Evolutionary conservation across 768 basidiomycete species (phyloP).

Genomic region (Suillus placidus): DNA sequence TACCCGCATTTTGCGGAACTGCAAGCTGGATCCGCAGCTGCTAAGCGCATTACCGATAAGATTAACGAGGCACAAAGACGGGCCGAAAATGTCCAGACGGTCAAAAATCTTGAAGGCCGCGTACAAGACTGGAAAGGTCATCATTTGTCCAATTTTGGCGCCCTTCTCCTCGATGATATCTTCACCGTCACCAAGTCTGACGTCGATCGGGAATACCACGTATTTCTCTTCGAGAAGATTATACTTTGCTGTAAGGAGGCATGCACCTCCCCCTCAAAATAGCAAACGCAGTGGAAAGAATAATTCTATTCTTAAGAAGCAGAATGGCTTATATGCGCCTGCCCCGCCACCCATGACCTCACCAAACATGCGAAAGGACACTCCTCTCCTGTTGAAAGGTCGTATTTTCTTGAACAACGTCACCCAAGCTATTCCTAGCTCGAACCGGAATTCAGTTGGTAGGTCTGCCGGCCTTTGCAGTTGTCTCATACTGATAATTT

Average conservation of each 20-base stretch:
- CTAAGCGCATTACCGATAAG: slow-evolving; percentile 91
- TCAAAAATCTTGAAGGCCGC: slow-evolving; percentile 79
- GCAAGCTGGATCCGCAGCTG: slow-evolving; percentile 78
- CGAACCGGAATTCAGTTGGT: slow-evolving; percentile 64
- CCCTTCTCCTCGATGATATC: slow-evolving; percentile 91
- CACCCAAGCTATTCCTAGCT: slow-evolving; percentile 70
- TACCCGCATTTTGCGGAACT: slow-evolving; percentile 82
- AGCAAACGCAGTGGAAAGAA: slow-evolving; percentile 78
- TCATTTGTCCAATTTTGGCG: slow-evolving; percentile 91
- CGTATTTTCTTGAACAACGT: slow-evolving; percentile 98
- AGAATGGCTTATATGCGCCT: slow-evolving; percentile 48
- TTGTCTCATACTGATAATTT: slow-evolving; percentile 4
- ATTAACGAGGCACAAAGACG: slow-evolving; percentile 95
- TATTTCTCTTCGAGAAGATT: slow-evolving; percentile 98
- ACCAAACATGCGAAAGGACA: slow-evolving; percentile 71
- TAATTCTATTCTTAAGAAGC: slow-evolving; percentile 89
- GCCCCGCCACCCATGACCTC: slow-evolving; percentile 52
- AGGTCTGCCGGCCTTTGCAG: slow-evolving; percentile 30
- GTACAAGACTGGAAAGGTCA: slow-evolving; percentile 99
- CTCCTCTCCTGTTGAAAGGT: slow-evolving; percentile 88
- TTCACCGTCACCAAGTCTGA: slow-evolving; percentile 96
- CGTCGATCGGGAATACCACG: slow-evolving; percentile 96
- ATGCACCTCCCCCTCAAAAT: slow-evolving; percentile 52
- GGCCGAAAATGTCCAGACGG: slow-evolving; percentile 89
- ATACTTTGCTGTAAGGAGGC: slow-evolving; percentile 98